A percentile compares a stretch with the other conserved stretches of the same genome.
phyloP scores from a whole-genome alignment of 345 rosid genomes.

The Aethionema arabicum region DNA sequence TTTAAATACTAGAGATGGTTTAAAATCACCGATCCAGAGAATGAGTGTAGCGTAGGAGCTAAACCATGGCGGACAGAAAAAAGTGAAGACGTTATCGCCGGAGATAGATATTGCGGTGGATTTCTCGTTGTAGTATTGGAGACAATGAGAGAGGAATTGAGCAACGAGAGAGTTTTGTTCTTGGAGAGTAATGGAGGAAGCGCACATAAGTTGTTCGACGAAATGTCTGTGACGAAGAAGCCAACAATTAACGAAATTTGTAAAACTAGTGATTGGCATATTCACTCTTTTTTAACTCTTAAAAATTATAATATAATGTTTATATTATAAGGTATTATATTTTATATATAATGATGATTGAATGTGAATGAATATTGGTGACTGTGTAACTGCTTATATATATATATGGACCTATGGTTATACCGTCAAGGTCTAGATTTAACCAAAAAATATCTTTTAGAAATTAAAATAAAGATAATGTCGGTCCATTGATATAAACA shows the following conservation, averaged over 20 bases:
- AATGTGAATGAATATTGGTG: neutral
- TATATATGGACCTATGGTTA: neutral
- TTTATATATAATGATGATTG: neutral
- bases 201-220: conserved; percentile 35
- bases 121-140: conserved; percentile 37
- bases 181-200: conserved; percentile 22
- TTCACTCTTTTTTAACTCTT: too few relatives aligned
- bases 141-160: conserved; percentile 37
- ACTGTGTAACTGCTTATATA: conserved; percentile 10
- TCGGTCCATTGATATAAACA: conserved; percentile 5
- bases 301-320: too few relatives aligned
- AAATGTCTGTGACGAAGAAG: conserved; percentile 33
- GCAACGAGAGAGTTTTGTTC: conserved; percentile 28
- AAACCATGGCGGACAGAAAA: conserved; percentile 37
- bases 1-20: conserved; percentile 27
- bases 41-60: conserved; percentile 33
- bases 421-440: neutral
- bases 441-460: conserved; percentile 11
- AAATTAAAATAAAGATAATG: conserved; percentile 22
- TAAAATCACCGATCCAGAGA: conserved; percentile 38
- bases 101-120: conserved; percentile 30
- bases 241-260: conserved; percentile 30
- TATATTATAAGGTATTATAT: conserved; percentile 5
- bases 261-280: conserved; percentile 33
- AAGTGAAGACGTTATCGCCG: conserved; percentile 36